Evolutionary conservation across 768 basidiomycete species (phyloP).

Genomic region (Pleurotus citrinopileatus): DNA sequence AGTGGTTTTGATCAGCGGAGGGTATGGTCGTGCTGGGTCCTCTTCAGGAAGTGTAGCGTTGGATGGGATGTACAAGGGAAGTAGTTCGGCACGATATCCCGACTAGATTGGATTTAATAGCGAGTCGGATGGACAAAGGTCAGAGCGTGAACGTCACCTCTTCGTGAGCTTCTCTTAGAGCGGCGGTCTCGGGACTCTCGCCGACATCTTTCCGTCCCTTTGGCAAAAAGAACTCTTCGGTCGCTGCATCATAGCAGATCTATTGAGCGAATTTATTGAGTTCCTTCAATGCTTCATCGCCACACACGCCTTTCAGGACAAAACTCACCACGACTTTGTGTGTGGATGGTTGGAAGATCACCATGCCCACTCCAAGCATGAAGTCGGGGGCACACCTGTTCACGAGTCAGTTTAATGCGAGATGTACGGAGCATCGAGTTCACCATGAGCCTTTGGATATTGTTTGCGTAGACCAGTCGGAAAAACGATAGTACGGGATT

Average conservation of each 20-base stretch:
- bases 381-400: conserved; percentile 45
- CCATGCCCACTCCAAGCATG: conserved; percentile 59
- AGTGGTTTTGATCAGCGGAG: conserved; percentile 19
- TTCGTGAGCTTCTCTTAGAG: conserved; percentile 64
- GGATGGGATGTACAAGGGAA: conserved; percentile 41
- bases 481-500: no score
- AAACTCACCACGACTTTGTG: conserved; percentile 50
- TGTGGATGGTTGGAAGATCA: conserved; percentile 58
- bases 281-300: background rate
- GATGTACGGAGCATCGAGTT: no score
- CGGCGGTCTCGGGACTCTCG: conserved; percentile 57
- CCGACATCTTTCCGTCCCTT: conserved; percentile 65
- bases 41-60: conserved; percentile 38
- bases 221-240: conserved; percentile 55
- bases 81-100: conserved; percentile 43
- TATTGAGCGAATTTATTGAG: background rate
- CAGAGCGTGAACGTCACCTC: conserved; percentile 39
- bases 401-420: no score
- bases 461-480: no score
- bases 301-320: conserved; percentile 26
- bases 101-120: no score
- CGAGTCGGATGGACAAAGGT: no score
- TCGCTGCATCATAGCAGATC: conserved; percentile 2
- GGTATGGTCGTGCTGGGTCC: conserved; percentile 9
- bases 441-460: no score